Base-by-base conservation (phyloP, 495 filamentous ascomycete species). In the Daldinia concentrica region DNA sequence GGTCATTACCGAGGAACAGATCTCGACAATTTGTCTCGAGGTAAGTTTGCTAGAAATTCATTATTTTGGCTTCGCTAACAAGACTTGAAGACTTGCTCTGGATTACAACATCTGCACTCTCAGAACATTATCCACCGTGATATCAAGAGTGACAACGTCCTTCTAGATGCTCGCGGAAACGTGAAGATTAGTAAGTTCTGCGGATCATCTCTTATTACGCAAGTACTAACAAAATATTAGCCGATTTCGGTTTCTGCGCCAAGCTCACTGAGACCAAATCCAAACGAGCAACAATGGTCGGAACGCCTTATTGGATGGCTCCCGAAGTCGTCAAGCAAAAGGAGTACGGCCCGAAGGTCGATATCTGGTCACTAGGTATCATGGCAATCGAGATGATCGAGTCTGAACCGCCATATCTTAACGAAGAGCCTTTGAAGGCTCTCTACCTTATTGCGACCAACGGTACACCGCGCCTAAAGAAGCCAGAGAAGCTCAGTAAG, bases 351-450 rank as follows among this genome's bases (percentile, higher is more conserved):
- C 90, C 92, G 71, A 99, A 99, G 86, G 95, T 98, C 62, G 95
- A 99, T 76, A 97, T 98, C 73, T 98, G 95, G 95, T 98, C 95
- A 12, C 85, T 99, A 56, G 95, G 95, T 74, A 99, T 99, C 82
- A 99, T 98, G 95, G 95, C 95, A 43, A 99, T 99, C 72, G 95
- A 99, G 83, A 97, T 99, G 96, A 99, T 99, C 76, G 96, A 99
- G 80, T 95, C 92, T 11, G 95, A 99, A 77, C 95, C 95, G 6
- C 95, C 95, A 0, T 98, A 99, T 79, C 87, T 98, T 27, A 98
- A 98, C 80, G 95, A 98, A 80, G 95, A 98, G 81, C 95, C 95
- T 0, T 87, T 99, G 34, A 99, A 98, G 85, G 95, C 92, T 12
- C 88, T 99, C 52, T 99, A 96, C 75, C 88, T 98, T 39, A 98